Evolutionary conservation across 495 filamentous ascomycete genomes (phyloP).

Genomic region (Articulospora tetracladia): DNA sequence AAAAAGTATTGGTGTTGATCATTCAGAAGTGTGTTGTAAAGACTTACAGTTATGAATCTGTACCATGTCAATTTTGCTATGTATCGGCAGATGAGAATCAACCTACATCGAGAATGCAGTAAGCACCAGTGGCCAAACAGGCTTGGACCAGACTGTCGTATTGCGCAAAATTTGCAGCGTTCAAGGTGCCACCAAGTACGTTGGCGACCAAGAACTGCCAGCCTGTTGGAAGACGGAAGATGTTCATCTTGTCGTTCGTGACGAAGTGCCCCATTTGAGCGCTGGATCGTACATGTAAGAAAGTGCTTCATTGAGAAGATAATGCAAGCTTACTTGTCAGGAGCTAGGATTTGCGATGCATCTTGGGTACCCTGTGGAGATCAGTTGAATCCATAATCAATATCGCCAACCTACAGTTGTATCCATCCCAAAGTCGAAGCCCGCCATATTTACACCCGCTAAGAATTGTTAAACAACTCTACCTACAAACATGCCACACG

Average conservation of each 20-base stretch:
- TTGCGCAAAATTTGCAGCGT: conserved; percentile 26
- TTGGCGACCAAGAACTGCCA: conserved; percentile 52
- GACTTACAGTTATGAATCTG: conserved; percentile 2
- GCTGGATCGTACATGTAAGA: conserved; percentile 4
- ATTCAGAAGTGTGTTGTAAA: not conserved
- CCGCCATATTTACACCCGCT: conserved; percentile 18
- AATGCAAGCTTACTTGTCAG: not conserved
- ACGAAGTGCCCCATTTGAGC: conserved; percentile 50
- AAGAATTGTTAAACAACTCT: not conserved
- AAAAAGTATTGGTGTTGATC: not conserved
- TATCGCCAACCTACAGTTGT: not conserved
- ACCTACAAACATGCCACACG: not conserved
- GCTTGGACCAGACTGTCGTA: conserved; percentile 40
- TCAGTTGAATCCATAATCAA: not conserved
- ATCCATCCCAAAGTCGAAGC: conserved; percentile 19
- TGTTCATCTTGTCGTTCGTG: conserved; percentile 40
- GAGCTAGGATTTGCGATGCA: not conserved
- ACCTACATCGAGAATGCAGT: conserved; percentile 52
- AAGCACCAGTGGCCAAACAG: conserved; percentile 48
- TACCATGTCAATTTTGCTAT: not conserved
- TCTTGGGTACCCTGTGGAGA: not conserved
- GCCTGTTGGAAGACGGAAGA: conserved; percentile 49
- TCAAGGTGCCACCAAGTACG: conserved; percentile 37
- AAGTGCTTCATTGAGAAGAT: not conserved
- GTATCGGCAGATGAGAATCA: not conserved